Base-by-base conservation (phyloP, 345 rosid genomes). In the Moringa oleifera region DNA sequence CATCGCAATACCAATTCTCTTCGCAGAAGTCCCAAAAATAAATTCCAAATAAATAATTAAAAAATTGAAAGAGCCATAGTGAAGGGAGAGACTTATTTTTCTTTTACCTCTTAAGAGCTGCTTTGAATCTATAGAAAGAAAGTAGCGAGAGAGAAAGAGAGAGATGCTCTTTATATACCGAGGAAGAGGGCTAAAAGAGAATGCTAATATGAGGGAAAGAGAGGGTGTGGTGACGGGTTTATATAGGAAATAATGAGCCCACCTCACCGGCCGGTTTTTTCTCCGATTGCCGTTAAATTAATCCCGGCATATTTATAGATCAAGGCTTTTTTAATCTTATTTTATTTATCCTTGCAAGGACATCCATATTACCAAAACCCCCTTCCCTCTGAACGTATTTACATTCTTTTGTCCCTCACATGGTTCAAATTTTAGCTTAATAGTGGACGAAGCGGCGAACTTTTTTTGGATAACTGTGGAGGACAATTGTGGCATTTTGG, bases 221-320 rank as follows among this genome's bases (percentile, higher is more conserved):
- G 23, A 18, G 54, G 46, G 31, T 16, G 41, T 62, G 74, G 59
- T 25, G 25, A 59, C 18, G 80, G 74, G 64, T 69, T 72, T 83
- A 83, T 83, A 83, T 83, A 83, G 85, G 80, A 75, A 81, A 79
- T 72, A 64, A 61, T 66, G 73, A 69, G 65, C 36, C 76, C 65
- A 62, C 23, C 59, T 71, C 51, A 65, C 73, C 77, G 78, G 65
- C 73, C 77, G 74, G 65, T 58, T n/a, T 74, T 61, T 55, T 58
- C 73, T 69, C 79, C 70, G 77, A 23, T 58, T 75, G 51, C 62
- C 58, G 68, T 57, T 62, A 54, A 62, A 61, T 41, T 57, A 53
- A 53, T 57, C 47, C 47, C 16, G 47, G 47, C 47, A 5, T 41
- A 41, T 41, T 41, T 7, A 41, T 41, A 41, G 12, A 41, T 41